Base-by-base conservation (phyloP, 2,329 filamentous ascomycete genomes). In the Paecilomyces sp. region DNA sequence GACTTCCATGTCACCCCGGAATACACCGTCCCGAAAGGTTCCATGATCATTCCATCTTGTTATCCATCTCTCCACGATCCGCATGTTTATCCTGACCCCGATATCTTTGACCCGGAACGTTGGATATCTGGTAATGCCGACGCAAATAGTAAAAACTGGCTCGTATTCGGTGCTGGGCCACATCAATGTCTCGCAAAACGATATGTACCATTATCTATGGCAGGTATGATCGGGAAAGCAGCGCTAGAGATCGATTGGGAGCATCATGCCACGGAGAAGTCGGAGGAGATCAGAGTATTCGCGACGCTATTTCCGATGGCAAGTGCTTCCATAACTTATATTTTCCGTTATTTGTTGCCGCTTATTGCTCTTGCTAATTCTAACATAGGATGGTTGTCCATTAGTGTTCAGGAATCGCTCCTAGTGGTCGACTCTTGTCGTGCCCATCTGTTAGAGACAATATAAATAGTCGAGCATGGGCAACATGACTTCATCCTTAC, bases 291-390 rank as follows among this genome's bases (percentile, higher is more conserved):
- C 77, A 93, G 96, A 81, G 93, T 97, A 66, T 99, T 97, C 79
- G 94, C 94, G 50, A 97, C 92, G 30, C 96, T 99, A 68, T 99
- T 99, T 83, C 94, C 94, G 59, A 89, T 89, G 89, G 92, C 94
- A 79, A 75, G 87, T 79, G 55, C 41, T 6, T 56, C 28, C 51
- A 61, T 64, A 58, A 58, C 63, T 31, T 51, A 58, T 3, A 28
- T 28, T 28, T 34, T 25, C 24, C 57, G 11, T 5, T 6, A n/a
- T 11, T 61, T 22, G 31, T 28, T 28, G 3, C 25, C 1, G 6
- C 6, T 28, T 58, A 58, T 50, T 13, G 59, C 61, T 58, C 66
- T 66, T 63, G 71, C 59, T 61, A 13, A 56, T 67, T 72, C 6
- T 28, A 4, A 6, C 25, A 5, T 64, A 93, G 90, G 91, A 95